Percentiles rank a stretch among this genome's conserved stretches.
Conservation (phyloP, 2,329 filamentous ascomycete genomes). For the Aspergillus sp. region DNA sequence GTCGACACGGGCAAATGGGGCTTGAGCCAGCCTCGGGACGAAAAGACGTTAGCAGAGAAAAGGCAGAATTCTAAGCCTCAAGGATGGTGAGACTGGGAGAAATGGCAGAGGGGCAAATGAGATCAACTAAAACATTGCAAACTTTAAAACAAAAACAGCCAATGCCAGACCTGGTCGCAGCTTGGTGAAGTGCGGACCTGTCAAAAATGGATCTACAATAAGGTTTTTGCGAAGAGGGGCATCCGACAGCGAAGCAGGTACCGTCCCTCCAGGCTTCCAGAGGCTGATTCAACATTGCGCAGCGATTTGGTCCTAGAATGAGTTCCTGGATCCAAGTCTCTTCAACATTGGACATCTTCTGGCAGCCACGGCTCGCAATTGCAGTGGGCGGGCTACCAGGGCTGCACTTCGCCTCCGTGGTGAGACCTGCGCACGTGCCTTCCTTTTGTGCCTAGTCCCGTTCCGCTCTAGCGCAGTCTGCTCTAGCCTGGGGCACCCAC, state of each 20-base stretch:
- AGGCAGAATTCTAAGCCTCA: background rate
- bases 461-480: slow-evolving; percentile 3
- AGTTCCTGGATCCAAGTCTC: background rate
- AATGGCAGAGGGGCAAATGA: background rate
- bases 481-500: background rate
- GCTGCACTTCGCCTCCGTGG: slow-evolving; percentile 9
- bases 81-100: background rate
- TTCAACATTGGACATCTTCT: background rate
- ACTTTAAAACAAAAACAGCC: slow-evolving; percentile 12
- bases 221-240: background rate
- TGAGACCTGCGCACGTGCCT: slow-evolving; percentile 10
- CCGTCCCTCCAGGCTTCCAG: background rate
- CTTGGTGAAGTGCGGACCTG: slow-evolving; percentile 7
- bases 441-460: background rate
- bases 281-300: background rate
- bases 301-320: too few relatives aligned
- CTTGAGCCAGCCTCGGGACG: background rate
- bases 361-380: background rate
- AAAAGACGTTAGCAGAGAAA: background rate
- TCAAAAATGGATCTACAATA: background rate
- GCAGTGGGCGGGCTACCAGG: background rate
- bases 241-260: slow-evolving; percentile 5
- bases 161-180: slow-evolving; percentile 7
- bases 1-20: background rate
- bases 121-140: slow-evolving; percentile 11